Evolutionary conservation across 225 moss, liverwort and hornwort genomes (phyloP).

Genomic region (Pseudisothecium myosuroides): DNA sequence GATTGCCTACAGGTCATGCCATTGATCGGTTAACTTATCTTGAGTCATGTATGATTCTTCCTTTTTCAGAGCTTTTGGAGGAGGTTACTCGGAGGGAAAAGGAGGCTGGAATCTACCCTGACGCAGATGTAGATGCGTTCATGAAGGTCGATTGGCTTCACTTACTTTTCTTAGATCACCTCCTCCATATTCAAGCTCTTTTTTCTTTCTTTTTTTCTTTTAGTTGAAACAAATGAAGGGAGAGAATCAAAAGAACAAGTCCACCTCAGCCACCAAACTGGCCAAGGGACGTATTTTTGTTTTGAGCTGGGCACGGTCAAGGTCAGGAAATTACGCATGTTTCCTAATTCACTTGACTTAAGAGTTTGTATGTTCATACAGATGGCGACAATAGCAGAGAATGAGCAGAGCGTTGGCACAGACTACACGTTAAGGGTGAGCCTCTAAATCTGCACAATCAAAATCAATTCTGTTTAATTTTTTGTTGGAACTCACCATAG

Average conservation of each 20-base stretch:
- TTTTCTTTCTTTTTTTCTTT: no score
- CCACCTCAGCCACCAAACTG: background rate
- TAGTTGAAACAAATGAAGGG: background rate
- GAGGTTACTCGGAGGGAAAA: slow-evolving; percentile 45
- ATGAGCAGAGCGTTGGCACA: slow-evolving; percentile 34
- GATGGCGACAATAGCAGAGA: slow-evolving; percentile 41
- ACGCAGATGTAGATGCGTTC: slow-evolving; percentile 37
- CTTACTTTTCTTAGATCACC: background rate
- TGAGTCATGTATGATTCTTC: background rate
- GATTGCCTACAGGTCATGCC: background rate
- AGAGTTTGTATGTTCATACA: background rate
- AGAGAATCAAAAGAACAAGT: background rate
- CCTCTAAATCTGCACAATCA: background rate
- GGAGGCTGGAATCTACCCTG: slow-evolving; percentile 48
- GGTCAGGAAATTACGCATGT: background rate
- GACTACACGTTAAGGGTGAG: slow-evolving; percentile 72
- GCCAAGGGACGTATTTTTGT: background rate
- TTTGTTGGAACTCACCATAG: background rate
- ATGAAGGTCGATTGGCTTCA: slow-evolving; percentile 29
- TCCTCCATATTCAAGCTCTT: no score
- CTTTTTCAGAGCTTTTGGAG: slow-evolving; percentile 29
- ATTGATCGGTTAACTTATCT: background rate
- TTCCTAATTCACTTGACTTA: background rate
- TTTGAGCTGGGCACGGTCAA: background rate
- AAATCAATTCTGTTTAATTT: background rate